Percentiles rank a stretch among this genome's conserved stretches.
Conservation (phyloP, 1,284 basidiomycete species). For the Ustilago cynodontis region DNA sequence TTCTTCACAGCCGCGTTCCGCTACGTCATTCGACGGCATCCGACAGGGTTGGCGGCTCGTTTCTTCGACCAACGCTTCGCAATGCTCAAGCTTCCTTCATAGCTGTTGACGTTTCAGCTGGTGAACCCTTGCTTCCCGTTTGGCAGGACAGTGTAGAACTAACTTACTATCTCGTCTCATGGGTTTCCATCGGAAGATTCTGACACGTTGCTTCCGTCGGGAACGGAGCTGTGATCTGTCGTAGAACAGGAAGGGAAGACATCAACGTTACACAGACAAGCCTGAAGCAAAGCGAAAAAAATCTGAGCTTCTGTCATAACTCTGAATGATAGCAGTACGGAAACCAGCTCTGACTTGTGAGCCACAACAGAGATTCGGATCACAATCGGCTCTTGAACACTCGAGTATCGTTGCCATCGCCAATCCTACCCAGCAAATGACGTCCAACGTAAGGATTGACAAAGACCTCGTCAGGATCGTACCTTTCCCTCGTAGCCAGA, state of each 20-base stretch:
- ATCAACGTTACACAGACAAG: not conserved
- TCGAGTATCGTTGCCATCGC: constrained; percentile 45
- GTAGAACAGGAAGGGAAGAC: too few relatives aligned
- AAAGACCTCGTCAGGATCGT: constrained; percentile 86
- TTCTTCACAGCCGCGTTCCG: constrained; percentile 1
- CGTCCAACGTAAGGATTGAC: constrained; percentile 73
- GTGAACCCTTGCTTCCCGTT: not conserved
- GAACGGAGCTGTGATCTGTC: not conserved
- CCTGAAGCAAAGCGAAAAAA: not conserved
- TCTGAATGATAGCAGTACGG: not conserved
- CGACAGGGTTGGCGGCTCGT: not conserved
- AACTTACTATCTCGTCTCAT: too few relatives aligned
- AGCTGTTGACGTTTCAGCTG: not conserved
- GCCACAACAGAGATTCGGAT: not conserved
- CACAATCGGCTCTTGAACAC: constrained; percentile 56
- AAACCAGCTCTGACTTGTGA: not conserved
- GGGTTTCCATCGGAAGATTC: not conserved
- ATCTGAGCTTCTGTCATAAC: not conserved
- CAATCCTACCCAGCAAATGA: constrained; percentile 72
- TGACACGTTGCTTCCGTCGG: not conserved
- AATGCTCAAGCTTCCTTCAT: not conserved
- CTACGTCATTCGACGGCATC: constrained; percentile 10
- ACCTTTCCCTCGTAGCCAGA: constrained; percentile 76
- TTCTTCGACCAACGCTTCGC: not conserved
- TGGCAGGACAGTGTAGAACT: too few relatives aligned